These are phyloP conservation scores for Suillus luteus DNA, from an alignment of 768 basidiomycete species.

Conservation along the genomic window DNA sequence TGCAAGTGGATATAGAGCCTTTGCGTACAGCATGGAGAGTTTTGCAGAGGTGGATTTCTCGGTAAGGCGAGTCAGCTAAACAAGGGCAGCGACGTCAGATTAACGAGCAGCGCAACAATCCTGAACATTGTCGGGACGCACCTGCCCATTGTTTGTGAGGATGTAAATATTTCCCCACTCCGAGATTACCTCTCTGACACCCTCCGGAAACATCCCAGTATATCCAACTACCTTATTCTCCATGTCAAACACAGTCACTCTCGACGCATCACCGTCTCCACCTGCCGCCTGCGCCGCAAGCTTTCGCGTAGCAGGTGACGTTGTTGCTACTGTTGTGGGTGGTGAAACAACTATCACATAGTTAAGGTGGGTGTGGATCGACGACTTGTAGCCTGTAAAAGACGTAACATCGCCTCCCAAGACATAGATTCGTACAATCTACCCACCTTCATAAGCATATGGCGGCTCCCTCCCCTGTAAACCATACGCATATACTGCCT, in stretches of 20 bases:
- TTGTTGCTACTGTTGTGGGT: slow-evolving; percentile 65
- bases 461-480: slow-evolving; percentile 81
- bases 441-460: slow-evolving; percentile 87
- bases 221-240: slow-evolving; percentile 92
- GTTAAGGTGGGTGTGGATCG: slow-evolving; percentile 74
- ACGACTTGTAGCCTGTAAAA: slow-evolving; percentile 52
- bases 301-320: slow-evolving; percentile 53
- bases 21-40: slow-evolving; percentile 81
- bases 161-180: slow-evolving; percentile 83
- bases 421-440: background rate
- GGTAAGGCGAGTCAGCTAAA: slow-evolving; percentile 62
- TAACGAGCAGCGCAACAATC: background rate
- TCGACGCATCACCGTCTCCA: slow-evolving; percentile 60
- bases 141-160: slow-evolving; percentile 76
- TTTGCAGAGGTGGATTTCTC: slow-evolving; percentile 86
- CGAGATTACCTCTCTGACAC: slow-evolving; percentile 80
- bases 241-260: slow-evolving; percentile 85
- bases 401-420: slow-evolving; percentile 2
- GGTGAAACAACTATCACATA: slow-evolving; percentile 92
- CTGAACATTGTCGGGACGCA: slow-evolving; percentile 34
- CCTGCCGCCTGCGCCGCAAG: slow-evolving; percentile 23
- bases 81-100: slow-evolving; percentile 1
- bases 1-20: slow-evolving; percentile 77
- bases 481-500: slow-evolving; percentile 87
- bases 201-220: slow-evolving; percentile 76